Base-by-base conservation (phyloP, 208 protist species). In the Leishmania major region DNA sequence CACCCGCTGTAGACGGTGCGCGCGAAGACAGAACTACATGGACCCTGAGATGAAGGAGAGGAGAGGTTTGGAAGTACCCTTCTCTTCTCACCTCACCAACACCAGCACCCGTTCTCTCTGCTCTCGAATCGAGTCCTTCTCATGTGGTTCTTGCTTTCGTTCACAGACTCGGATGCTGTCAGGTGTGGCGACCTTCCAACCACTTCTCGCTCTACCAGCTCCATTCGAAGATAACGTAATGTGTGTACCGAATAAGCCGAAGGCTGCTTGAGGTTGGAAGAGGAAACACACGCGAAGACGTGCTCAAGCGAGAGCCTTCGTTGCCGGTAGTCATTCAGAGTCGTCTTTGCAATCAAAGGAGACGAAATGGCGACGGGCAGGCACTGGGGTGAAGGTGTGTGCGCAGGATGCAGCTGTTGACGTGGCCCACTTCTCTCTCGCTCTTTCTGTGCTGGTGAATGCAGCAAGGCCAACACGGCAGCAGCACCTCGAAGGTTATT, bases 1-100 rank as follows among this genome's bases (percentile, higher is more conserved):
- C 83, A 85, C 55, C 73, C 81, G 15, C 35, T 60, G 72, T 74
- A 72, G 37, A 25, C 17, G 19, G n/a, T 57, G 28, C 55, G 19
- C 8, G 15, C 15, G 13, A 78, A 11, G 22, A 28, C 37, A 25
- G 22, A 72, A 40, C 17, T 1, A 6, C 15, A 15, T 47, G 40
- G 5, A n/a, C 17, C n/a, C 37, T 45, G 22, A 49, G 67, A 72
- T 47, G 22, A 28, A 31, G 40, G 70, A 13, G 45, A 13, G 70
- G 28, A n/a, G 28, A 49, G 40, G 67, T 22, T 11, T 22, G 45
- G 3, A 49, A 0, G 22, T 15, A 15, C 67, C 67, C 5, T 15
- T 47, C 40, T 15, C 67, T 47, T 47, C 28, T 15, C 22, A 28
- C 22, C 37, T 17, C 22, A 15, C 22, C 25, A 40, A 19, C 31